Evolutionary conservation across 257 asterid species (phyloP), one percentile per base, ranked within the genome.

Genomic region (Leptodermis oblonga): DNA sequence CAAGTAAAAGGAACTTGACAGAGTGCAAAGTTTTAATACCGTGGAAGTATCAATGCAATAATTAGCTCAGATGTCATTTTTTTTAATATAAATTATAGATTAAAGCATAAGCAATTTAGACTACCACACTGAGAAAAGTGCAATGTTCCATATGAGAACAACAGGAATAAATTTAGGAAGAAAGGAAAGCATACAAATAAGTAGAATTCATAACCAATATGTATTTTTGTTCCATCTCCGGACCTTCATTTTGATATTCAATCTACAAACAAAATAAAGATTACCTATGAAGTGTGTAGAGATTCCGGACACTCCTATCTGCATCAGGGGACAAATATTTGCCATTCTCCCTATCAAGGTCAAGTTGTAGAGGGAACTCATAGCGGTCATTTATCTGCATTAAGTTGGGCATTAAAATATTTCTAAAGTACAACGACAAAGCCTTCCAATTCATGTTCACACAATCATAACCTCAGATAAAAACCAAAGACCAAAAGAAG

Each of bases 281-380:
- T 73, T 62, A 90, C 99, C 99, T 93, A 80, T 93, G 99, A 79
- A 93, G 99, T 64, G 78, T 82, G 78, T 93, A 93, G 66, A 83
- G 96, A 77, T 93, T 93, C 68, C 95, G 96, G 60, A 93, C 90
- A 69, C 95, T 89, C 86, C 85, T 87, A 85, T 93, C 96, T 31
- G 97, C 95, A 0, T 93, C 96, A 66, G 96, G 99, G 11, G 97
- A 88, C 78, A 93, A 80, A 86, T 93, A 93, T 82, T 93, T 93
- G 17, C 99, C 95, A 49, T 87, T 79, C 64, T 86, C 97, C 82
- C 90, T 85, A 78, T 93, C 99, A 73, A 93, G 90, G 81, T 93
- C 99, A 73, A 93, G 97, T 82, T 90, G 96, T 82, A 89, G 80
- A 20, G 97, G 99, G 68, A 93, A 93, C 80, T 90, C 99, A 82